phyloP scores from a whole-genome alignment of 257 asterid genomes.

The Handroanthus guayacan region DNA sequence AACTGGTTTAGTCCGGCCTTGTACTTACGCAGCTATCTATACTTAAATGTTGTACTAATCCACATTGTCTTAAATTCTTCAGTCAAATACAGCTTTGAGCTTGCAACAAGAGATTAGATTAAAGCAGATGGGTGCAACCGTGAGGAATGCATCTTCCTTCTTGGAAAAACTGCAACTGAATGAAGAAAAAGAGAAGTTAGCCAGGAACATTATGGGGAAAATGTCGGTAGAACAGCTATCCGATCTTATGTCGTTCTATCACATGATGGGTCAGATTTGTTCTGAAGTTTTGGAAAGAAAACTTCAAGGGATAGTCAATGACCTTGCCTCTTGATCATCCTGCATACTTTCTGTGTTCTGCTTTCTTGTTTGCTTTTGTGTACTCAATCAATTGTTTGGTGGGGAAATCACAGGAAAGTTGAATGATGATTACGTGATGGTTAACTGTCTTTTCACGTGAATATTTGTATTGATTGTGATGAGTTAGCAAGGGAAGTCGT shows the following conservation, averaged over 20 bases:
- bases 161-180: conserved; percentile 55
- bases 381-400: neutral
- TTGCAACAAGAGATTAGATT: conserved; percentile 67
- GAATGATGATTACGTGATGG: neutral
- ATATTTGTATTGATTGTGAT: neutral
- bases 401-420: conserved; percentile 18
- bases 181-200: conserved; percentile 61
- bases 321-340: conserved; percentile 11
- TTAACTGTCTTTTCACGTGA: neutral
- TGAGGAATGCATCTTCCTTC: conserved; percentile 62
- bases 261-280: conserved; percentile 74
- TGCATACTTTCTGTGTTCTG: neutral
- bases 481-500: too few relatives aligned
- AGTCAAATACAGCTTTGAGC: conserved; percentile 74
- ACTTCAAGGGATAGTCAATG: conserved; percentile 41
- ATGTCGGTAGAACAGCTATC: conserved; percentile 77
- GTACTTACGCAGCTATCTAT: neutral
- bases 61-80: neutral
- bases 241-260: conserved; percentile 62
- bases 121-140: conserved; percentile 89
- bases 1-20: too few relatives aligned
- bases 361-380: neutral
- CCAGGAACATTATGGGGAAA: conserved; percentile 55
- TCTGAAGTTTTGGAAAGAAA: conserved; percentile 72
- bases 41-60: too few relatives aligned